phyloP scores from a whole-genome alignment of 2,329 filamentous ascomycete species.

The Colletotrichum truncatum region DNA sequence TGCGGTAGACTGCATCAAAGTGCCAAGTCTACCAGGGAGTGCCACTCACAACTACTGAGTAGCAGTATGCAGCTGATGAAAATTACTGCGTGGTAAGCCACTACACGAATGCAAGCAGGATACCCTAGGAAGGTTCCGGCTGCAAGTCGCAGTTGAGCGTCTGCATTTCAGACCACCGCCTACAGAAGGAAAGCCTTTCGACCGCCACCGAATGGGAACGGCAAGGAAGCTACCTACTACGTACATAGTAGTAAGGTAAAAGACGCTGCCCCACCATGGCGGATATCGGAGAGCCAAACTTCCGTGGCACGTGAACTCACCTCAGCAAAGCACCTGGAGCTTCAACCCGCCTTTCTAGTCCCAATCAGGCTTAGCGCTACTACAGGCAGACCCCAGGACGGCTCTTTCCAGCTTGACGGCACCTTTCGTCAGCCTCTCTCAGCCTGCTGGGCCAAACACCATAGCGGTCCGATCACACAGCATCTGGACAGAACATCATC shows the following conservation, averaged over 20 bases:
- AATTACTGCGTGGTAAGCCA: no score
- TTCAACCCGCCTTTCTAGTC: not conserved
- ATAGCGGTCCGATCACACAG: conserved; percentile 8
- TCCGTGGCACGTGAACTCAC: conserved; percentile 14
- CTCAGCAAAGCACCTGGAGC: not conserved
- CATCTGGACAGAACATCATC: conserved; percentile 7
- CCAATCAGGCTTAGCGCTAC: not conserved
- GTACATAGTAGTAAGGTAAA: no score
- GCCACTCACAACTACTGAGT: no score
- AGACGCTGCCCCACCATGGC: not conserved
- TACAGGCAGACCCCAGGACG: conserved; percentile 3
- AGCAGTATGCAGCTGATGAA: no score
- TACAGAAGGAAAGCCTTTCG: no score
- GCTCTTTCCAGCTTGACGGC: conserved; percentile 26
- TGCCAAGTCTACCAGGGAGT: no score
- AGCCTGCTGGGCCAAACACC: conserved; percentile 27
- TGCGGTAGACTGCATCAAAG: not conserved
- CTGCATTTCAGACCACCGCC: no score
- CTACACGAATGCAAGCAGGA: no score
- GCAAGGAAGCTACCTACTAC: not conserved
- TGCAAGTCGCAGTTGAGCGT: not conserved
- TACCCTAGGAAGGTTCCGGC: not conserved
- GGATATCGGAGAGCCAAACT: not conserved
- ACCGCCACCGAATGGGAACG: not conserved
- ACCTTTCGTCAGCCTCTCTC: conserved; percentile 33